Conservation (phyloP, 208 protist species). For the Leishmania aethiopica region DNA sequence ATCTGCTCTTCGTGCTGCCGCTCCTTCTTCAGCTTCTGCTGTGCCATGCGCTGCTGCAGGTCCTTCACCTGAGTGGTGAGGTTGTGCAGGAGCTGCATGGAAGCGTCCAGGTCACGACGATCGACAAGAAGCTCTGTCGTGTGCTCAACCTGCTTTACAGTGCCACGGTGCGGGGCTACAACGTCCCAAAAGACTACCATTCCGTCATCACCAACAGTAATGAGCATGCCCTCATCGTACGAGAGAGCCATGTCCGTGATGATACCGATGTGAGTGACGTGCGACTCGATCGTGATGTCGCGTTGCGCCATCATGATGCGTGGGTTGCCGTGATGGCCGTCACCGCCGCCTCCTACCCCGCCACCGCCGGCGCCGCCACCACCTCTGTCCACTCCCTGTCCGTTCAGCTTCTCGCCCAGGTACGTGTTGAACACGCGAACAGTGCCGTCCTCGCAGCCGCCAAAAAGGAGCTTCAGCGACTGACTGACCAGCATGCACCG, state of each 20-base stretch:
- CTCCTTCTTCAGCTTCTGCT: constrained; percentile 95
- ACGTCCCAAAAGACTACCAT: constrained; percentile 92
- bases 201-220: constrained; percentile 95
- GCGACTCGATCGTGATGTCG: constrained; percentile 86
- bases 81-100: constrained; percentile 59
- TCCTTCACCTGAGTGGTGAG: constrained; percentile 90
- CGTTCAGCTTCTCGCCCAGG: constrained; percentile 75
- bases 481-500: constrained; percentile 86
- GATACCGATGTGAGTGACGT: constrained; percentile 80
- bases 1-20: constrained; percentile 94
- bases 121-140: constrained; percentile 95
- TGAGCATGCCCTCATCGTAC: constrained; percentile 93
- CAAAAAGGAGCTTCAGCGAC: constrained; percentile 93
- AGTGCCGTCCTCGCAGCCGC: constrained; percentile 92
- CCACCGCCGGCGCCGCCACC: constrained; percentile 5
- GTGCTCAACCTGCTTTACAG: constrained; percentile 82
- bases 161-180: constrained; percentile 86
- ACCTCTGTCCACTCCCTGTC: constrained; percentile 38
- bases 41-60: constrained; percentile 93
- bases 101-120: constrained; percentile 91
- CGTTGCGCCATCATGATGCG: constrained; percentile 20
- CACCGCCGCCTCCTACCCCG: constrained; percentile 2
- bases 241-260: constrained; percentile 89
- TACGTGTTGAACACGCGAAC: constrained; percentile 93
- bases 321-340: constrained; percentile 12